These are phyloP conservation scores for Sporothrix sp. DNA, from an alignment of 2,329 filamentous ascomycete genomes.

Conservation along the genomic window DNA sequence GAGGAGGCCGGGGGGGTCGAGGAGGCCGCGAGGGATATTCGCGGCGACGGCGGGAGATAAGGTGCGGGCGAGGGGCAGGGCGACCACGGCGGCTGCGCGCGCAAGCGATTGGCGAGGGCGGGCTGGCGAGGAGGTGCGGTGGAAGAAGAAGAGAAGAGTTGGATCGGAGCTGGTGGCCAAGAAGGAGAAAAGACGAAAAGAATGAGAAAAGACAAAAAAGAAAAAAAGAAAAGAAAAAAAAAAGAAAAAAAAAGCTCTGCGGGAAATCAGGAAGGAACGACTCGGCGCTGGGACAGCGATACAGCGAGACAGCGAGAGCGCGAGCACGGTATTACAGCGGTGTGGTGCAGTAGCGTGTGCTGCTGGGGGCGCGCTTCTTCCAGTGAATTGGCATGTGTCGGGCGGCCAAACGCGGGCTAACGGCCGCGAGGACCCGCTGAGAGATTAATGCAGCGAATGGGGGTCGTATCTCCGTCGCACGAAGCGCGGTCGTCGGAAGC, in stretches of 20 bases:
- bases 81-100: too few relatives aligned
- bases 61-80: neutral
- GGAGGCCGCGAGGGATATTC: neutral
- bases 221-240: neutral
- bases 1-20: too few relatives aligned
- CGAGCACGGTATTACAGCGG: too few relatives aligned
- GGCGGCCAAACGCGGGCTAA: constrained; percentile 11
- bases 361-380: too few relatives aligned
- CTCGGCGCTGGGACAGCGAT: too few relatives aligned
- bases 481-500: constrained; percentile 11
- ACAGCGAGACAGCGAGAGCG: constrained; percentile 1
- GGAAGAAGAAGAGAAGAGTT: neutral
- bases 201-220: neutral
- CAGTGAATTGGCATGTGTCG: constrained; percentile 17
- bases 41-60: neutral
- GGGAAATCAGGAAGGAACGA: constrained; percentile 11
- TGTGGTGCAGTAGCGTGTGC: too few relatives aligned
- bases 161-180: neutral
- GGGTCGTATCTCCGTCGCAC: constrained; percentile 19
- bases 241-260: neutral
- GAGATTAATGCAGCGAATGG: neutral
- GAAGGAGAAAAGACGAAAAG: neutral
- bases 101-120: too few relatives aligned
- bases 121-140: too few relatives aligned
- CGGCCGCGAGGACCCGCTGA: neutral